A percentile compares a stretch with the other conserved stretches of the same genome.
phyloP scores from a whole-genome alignment of 202 grass and related monocot genomes.

The Hordeum pubiflorum region DNA sequence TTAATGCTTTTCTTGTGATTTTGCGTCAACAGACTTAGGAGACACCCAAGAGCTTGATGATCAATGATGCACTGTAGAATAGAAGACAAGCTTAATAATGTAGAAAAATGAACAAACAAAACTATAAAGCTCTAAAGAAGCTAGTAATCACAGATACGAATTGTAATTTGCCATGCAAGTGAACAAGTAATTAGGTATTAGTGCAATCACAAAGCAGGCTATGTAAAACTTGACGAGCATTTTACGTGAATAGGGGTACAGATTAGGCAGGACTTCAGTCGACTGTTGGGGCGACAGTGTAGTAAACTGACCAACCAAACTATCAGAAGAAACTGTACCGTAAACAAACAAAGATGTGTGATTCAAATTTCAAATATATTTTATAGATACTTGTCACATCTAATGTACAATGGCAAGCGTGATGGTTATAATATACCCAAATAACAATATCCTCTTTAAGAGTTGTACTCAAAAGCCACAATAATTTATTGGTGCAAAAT shows the following conservation, averaged over 20 bases:
- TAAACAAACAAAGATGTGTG: background rate
- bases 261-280: background rate
- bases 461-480: background rate
- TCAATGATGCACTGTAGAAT: constrained; percentile 71
- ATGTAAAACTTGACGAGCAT: background rate
- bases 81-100: background rate
- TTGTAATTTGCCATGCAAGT: background rate
- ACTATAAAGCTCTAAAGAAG: background rate
- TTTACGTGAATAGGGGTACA: background rate
- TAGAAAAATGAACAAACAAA: background rate
- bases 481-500: background rate
- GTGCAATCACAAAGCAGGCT: background rate
- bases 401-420: background rate
- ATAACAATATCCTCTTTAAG: background rate
- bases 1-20: constrained; percentile 98
- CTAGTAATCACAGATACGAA: background rate
- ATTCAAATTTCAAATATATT: background rate
- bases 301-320: background rate
- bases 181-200: background rate
- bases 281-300: background rate
- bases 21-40: constrained; percentile 72
- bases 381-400: background rate
- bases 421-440: background rate
- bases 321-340: background rate
- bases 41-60: constrained; percentile 77